phyloP scores from a whole-genome alignment of 139 green algal species.

The Chlamydomonas eustigma region DNA sequence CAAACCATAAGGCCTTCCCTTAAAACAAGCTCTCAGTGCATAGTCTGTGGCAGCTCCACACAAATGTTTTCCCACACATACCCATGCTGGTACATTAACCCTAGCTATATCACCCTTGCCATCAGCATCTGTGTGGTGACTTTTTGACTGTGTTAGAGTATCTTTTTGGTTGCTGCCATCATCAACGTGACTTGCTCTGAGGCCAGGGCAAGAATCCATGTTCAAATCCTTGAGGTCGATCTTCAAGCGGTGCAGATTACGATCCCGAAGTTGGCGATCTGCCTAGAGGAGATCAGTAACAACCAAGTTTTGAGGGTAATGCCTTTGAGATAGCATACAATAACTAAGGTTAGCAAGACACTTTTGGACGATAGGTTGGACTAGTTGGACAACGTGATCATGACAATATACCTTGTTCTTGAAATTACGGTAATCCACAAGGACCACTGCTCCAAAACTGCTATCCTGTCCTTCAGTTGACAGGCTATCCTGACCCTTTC shows the following conservation, averaged over 20 bases:
- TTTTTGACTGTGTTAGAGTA: no score
- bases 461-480: not conserved
- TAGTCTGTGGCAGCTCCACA: slow-evolving; percentile 79
- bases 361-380: no score
- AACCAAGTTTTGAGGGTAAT: no score
- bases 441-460: slow-evolving; percentile 13
- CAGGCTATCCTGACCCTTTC: no score
- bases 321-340: no score
- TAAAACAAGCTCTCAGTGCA: slow-evolving; percentile 40
- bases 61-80: slow-evolving; percentile 72
- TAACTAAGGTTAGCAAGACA: no score
- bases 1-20: not conserved
- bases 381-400: no score
- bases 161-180: no score
- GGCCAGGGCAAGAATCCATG: slow-evolving; percentile 13
- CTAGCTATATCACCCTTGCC: no score
- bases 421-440: slow-evolving; percentile 9
- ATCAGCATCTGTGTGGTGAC: no score
- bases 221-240: slow-evolving; percentile 65
- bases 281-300: not conserved
- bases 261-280: slow-evolving; percentile 21
- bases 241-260: slow-evolving; percentile 38
- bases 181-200: not conserved
- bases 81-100: slow-evolving; percentile 27
- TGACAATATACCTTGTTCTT: slow-evolving; percentile 24